Conservation (phyloP, 2,329 filamentous ascomycete genomes). For the Fusarium buxicola region DNA sequence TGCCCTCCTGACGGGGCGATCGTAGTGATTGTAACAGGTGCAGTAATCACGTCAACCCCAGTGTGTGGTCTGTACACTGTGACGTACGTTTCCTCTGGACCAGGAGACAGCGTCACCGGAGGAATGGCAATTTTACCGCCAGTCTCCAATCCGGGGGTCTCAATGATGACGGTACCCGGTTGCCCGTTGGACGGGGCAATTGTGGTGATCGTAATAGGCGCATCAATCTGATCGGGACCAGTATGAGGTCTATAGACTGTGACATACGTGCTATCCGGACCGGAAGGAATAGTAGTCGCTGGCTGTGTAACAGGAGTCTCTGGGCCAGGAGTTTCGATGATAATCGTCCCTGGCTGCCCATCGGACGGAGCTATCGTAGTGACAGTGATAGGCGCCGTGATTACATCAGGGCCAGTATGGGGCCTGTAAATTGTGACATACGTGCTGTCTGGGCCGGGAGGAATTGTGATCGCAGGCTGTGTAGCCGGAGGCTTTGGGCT, state of each 20-base stretch:
- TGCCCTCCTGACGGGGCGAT: slow-evolving; percentile 15
- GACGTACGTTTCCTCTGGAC: slow-evolving; percentile 14
- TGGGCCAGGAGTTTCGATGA: slow-evolving; percentile 6
- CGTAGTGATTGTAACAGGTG: slow-evolving; percentile 19
- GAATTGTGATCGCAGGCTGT: too few relatives aligned
- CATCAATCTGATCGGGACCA: slow-evolving; percentile 19
- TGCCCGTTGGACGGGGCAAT: slow-evolving; percentile 17
- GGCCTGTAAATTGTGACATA: slow-evolving; percentile 11
- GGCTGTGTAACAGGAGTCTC: neutral
- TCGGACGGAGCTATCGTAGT: slow-evolving; percentile 3
- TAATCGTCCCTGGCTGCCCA: slow-evolving; percentile 7
- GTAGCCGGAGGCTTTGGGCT: too few relatives aligned
- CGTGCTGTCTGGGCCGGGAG: slow-evolving; percentile 7
- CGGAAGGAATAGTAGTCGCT: neutral
- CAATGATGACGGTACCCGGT: slow-evolving; percentile 28
- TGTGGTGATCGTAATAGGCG: slow-evolving; percentile 29
- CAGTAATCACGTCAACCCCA: slow-evolving; percentile 18
- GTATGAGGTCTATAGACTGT: slow-evolving; percentile 27
- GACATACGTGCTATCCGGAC: slow-evolving; percentile 11
- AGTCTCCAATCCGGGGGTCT: slow-evolving; percentile 26
- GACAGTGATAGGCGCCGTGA: neutral
- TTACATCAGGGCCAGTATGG: neutral
- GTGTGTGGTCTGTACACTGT: slow-evolving; percentile 29
- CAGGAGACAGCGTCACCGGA: slow-evolving; percentile 24
- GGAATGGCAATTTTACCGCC: slow-evolving; percentile 12